These are phyloP conservation scores for Musa acuminata DNA, from an alignment of 176 grass and related monocot species.

Conservation along the genomic window DNA sequence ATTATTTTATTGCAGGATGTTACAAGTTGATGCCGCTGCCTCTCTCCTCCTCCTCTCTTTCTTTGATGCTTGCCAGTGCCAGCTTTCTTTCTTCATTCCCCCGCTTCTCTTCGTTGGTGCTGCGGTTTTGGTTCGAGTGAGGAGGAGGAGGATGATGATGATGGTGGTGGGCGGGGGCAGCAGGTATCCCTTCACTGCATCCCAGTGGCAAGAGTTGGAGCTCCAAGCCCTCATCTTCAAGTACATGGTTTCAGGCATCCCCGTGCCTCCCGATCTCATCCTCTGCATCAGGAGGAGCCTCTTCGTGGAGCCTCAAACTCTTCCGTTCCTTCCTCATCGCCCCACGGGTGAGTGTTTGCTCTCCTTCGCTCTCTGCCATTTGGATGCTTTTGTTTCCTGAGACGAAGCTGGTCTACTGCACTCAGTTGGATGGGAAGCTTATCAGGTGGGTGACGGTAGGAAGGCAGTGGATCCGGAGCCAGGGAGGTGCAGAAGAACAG, in stretches of 20 bases:
- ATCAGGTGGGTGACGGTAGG: constrained; percentile 18
- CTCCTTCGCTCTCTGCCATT: not conserved
- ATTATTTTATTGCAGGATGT: constrained; percentile 4
- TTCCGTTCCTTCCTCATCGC: constrained; percentile 6
- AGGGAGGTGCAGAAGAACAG: constrained; percentile 34
- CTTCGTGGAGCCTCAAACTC: constrained; percentile 5
- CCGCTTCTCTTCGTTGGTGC: not conserved
- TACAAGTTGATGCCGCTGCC: not conserved
- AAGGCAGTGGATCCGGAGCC: constrained; percentile 35
- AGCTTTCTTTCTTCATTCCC: not conserved
- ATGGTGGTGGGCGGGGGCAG: not conserved
- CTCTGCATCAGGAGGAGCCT: constrained; percentile 19
- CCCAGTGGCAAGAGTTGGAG: constrained; percentile 23
- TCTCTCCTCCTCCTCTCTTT: constrained; percentile 5
- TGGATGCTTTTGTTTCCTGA: not conserved
- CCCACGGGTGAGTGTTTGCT: not conserved
- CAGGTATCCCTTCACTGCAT: constrained; percentile 20
- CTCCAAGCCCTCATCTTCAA: constrained; percentile 22
- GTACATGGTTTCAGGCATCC: constrained; percentile 8
- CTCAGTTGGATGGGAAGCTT: constrained; percentile 30
- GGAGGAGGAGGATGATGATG: not conserved
- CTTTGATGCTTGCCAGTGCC: not conserved
- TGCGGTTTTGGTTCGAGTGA: not conserved
- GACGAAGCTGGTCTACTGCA: not conserved
- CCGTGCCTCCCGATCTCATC: constrained; percentile 14